These are phyloP conservation scores for Zygnema circumcarinatum DNA, from an alignment of 139 green algal species.

Conservation along the genomic window DNA sequence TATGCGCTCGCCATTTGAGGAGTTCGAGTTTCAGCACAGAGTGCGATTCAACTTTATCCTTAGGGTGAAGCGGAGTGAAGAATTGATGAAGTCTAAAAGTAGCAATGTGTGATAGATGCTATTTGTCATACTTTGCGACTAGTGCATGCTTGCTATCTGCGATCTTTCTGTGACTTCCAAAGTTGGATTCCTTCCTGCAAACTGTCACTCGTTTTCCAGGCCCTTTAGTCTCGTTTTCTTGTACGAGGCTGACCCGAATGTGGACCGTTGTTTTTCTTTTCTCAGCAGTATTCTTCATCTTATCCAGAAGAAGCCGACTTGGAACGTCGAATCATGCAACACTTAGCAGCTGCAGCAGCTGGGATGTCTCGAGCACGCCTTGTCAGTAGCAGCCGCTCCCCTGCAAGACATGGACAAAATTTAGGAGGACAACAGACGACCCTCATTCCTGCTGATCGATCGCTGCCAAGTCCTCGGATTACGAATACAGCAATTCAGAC, in stretches of 20 bases:
- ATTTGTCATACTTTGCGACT: no score
- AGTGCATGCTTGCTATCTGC: no score
- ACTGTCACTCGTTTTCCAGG: no score
- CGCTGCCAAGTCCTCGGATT: background rate
- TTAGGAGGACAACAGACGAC: background rate
- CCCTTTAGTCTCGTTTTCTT: no score
- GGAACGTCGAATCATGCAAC: constrained; percentile 49
- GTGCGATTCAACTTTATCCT: background rate
- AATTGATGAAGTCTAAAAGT: no score
- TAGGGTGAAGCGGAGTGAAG: no score
- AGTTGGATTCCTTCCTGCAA: no score
- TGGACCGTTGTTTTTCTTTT: no score
- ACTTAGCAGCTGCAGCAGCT: constrained; percentile 40
- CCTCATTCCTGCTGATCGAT: background rate
- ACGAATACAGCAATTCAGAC: background rate
- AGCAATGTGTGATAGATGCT: no score
- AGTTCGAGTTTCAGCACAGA: constrained; percentile 10
- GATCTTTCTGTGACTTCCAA: no score
- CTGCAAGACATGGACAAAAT: background rate
- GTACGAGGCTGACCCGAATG: no score
- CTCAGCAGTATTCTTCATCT: constrained; percentile 12
- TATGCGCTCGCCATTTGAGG: constrained; percentile 14
- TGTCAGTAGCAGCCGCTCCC: background rate
- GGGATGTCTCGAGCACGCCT: constrained; percentile 31
- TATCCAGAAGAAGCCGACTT: constrained; percentile 49